phyloP scores from a whole-genome alignment of 371 early-diverging fungal genomes.

The Sporodiniella umbellata region DNA sequence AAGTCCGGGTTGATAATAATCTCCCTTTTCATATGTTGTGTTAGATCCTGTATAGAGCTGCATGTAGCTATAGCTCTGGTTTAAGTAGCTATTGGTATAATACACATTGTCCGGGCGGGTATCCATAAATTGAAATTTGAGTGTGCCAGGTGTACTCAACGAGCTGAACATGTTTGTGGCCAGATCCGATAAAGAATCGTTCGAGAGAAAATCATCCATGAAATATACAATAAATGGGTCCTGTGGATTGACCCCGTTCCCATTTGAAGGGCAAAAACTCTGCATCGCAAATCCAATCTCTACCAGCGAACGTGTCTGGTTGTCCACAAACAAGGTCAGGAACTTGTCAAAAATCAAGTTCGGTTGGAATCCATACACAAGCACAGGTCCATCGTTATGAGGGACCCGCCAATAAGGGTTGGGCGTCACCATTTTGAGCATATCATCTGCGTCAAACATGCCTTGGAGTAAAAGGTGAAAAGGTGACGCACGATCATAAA shows the following conservation, averaged over 20 bases:
- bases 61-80: constrained; percentile 9
- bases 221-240: constrained; percentile 23
- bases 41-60: constrained; percentile 13
- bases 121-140: constrained; percentile 3
- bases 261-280: constrained; percentile 11
- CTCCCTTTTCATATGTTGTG: background rate
- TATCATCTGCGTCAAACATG: constrained; percentile 12
- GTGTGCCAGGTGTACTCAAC: constrained; percentile 9
- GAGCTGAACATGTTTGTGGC: constrained; percentile 18
- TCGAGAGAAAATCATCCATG: constrained; percentile 18
- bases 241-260: no score
- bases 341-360: constrained; percentile 40
- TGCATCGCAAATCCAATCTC: constrained; percentile 27
- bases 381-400: constrained; percentile 19
- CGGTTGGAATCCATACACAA: constrained; percentile 29
- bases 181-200: constrained; percentile 13
- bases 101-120: background rate
- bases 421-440: constrained; percentile 29
- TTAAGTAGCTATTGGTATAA: constrained; percentile 7
- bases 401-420: constrained; percentile 19
- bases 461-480: constrained; percentile 21
- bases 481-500: constrained; percentile 23
- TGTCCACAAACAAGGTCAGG: constrained; percentile 10
- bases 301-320: constrained; percentile 7
- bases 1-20: constrained; percentile 18